A percentile compares a stretch with the other conserved stretches of the same genome.
Evolutionary conservation across 2,329 filamentous ascomycete species (phyloP).

Genomic region (Pseudogymnoascus sp.): DNA sequence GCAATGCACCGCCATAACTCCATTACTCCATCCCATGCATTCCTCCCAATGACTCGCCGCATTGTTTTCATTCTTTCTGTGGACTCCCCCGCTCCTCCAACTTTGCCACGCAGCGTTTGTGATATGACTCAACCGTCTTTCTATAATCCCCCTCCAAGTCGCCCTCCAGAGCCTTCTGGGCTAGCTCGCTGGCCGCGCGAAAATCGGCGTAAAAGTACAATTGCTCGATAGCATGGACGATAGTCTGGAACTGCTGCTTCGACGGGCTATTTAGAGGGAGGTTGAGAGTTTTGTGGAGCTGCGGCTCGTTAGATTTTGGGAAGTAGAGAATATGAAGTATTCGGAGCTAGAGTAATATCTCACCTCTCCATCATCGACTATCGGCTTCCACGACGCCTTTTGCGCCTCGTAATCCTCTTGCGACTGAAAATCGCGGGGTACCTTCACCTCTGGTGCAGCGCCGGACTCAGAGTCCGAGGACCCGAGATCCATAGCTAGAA

Average conservation of each 20-base stretch:
- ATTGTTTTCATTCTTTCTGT: background rate
- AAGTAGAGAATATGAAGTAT: background rate
- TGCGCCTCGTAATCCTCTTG: constrained; percentile 23
- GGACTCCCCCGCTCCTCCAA: background rate
- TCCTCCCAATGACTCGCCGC: background rate
- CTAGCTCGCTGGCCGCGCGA: constrained; percentile 18
- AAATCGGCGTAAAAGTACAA: constrained; percentile 25
- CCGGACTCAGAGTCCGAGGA: constrained; percentile 29
- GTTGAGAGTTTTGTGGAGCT: constrained; percentile 22
- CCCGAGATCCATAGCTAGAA: constrained; percentile 36
- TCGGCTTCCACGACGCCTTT: constrained; percentile 21
- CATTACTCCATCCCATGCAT: background rate
- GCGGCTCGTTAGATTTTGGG: background rate
- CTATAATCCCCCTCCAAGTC: constrained; percentile 7
- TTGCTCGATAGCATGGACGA: constrained; percentile 28
- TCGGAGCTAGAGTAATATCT: background rate
- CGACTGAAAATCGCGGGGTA: constrained; percentile 26
- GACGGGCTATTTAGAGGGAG: constrained; percentile 22
- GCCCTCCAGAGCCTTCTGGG: background rate
- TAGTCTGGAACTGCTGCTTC: constrained; percentile 23
- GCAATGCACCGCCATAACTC: background rate
- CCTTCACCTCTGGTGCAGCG: constrained; percentile 14
- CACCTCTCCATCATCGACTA: constrained; percentile 25
- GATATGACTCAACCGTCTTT: constrained; percentile 4
- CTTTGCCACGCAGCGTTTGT: background rate